phyloP scores from a whole-genome alignment of 495 filamentous ascomycete species.

The Hypoxylon trugodes region DNA sequence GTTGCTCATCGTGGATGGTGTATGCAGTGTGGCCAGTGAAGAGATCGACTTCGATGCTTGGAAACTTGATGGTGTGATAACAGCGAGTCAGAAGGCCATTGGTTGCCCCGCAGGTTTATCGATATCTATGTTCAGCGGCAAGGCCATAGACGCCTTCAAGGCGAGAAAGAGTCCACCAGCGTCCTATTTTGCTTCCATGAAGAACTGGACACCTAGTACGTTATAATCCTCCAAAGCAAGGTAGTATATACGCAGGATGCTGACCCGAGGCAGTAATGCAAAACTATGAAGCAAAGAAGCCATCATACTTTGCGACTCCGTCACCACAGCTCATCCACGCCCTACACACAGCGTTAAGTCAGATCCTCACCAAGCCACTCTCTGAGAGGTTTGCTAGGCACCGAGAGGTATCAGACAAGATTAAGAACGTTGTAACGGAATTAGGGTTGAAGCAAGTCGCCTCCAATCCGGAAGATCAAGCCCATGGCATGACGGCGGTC shows the following conservation, averaged over 20 bases:
- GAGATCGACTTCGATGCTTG: slow-evolving; percentile 96
- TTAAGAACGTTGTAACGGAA: slow-evolving; percentile 81
- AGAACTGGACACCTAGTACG: slow-evolving; percentile 92
- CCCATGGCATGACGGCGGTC: slow-evolving; percentile 97
- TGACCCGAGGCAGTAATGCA: slow-evolving; percentile 74
- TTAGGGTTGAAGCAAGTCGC: slow-evolving; percentile 89
- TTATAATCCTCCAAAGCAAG: slow-evolving; percentile 4
- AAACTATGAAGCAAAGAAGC: slow-evolving; percentile 96
- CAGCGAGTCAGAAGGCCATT: slow-evolving; percentile 95
- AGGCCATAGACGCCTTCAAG: slow-evolving; percentile 85
- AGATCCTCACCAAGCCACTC: slow-evolving; percentile 82
- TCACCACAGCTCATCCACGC: slow-evolving; percentile 94
- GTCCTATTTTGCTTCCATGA: slow-evolving; percentile 93
- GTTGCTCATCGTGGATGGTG: slow-evolving; percentile 90
- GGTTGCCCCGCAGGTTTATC: slow-evolving; percentile 92
- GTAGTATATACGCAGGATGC: slow-evolving; percentile 25
- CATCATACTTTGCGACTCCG: slow-evolving; percentile 97
- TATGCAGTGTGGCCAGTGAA: slow-evolving; percentile 95
- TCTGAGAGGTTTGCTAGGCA: slow-evolving; percentile 82
- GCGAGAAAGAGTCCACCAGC: slow-evolving; percentile 78
- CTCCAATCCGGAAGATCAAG: slow-evolving; percentile 84
- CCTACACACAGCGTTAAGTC: slow-evolving; percentile 88
- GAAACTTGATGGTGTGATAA: slow-evolving; percentile 91
- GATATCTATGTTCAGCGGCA: slow-evolving; percentile 89
- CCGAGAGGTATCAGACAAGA: slow-evolving; percentile 74